These are phyloP conservation scores for Colletotrichum phormii DNA, from an alignment of 2,329 filamentous ascomycete genomes.

Conservation along the genomic window DNA sequence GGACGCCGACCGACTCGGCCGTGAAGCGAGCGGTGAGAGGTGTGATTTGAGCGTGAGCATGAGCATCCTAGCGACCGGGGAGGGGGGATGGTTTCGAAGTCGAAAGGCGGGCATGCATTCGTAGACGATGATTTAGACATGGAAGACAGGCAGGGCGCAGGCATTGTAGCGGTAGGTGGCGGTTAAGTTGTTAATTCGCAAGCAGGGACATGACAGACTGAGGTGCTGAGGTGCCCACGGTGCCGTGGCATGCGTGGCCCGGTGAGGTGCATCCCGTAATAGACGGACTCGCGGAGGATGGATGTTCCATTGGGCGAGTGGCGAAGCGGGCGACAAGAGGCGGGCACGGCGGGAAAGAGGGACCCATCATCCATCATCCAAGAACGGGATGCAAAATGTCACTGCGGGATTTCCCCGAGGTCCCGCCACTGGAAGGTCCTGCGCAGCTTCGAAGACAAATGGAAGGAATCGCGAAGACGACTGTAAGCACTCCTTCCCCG, in stretches of 20 bases:
- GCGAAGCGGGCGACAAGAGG: not conserved
- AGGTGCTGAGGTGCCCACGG: no score
- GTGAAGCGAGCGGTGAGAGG: slow-evolving; percentile 22
- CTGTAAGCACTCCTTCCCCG: not conserved
- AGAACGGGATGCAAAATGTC: not conserved
- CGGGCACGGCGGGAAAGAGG: not conserved
- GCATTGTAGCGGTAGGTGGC: slow-evolving; percentile 19
- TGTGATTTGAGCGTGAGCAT: no score
- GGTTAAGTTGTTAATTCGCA: slow-evolving; percentile 4
- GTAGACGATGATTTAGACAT: not conserved
- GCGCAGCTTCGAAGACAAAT: not conserved
- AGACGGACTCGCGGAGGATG: not conserved
- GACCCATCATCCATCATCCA: not conserved
- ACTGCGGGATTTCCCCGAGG: slow-evolving; percentile 28
- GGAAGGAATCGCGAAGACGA: not conserved
- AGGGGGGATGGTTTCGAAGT: not conserved
- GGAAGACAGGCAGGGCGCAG: not conserved
- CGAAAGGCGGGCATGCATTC: not conserved
- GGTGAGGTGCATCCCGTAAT: no score
- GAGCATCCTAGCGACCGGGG: slow-evolving; percentile 5
- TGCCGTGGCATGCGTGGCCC: no score
- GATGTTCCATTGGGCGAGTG: not conserved
- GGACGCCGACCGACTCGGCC: slow-evolving; percentile 29
- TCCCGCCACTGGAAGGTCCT: not conserved
- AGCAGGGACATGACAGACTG: not conserved